A percentile compares a stretch with the other conserved stretches of the same genome.
These are phyloP conservation scores for Sanghuangporus weigelae DNA, from an alignment of 1,284 basidiomycete genomes.

Conservation along the genomic window DNA sequence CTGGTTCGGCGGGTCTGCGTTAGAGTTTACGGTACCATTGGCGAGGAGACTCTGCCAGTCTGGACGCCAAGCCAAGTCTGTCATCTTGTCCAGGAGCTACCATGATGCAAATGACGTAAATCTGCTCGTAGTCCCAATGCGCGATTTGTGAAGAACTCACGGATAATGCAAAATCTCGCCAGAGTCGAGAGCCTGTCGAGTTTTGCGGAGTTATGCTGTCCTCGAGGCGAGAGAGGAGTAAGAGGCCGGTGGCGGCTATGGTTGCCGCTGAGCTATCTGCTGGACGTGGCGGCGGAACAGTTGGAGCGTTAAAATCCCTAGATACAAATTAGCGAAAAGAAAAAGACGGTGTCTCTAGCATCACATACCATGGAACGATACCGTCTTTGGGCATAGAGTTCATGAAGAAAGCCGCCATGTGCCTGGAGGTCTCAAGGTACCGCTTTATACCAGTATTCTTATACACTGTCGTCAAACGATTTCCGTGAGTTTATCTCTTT, in stretches of 20 bases:
- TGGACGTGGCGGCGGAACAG: conserved; percentile 40
- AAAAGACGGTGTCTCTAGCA: neutral
- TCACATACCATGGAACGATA: conserved; percentile 56
- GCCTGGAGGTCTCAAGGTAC: conserved; percentile 55
- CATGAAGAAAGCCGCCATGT: conserved; percentile 54
- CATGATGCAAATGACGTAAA: neutral
- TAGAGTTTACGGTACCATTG: conserved; percentile 62
- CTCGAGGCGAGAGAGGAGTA: conserved; percentile 55
- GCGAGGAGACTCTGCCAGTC: conserved; percentile 59
- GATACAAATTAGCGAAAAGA: neutral
- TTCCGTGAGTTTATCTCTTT: conserved; percentile 16
- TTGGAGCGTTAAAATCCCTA: conserved; percentile 69
- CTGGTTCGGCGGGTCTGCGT: conserved; percentile 41
- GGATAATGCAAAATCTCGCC: conserved; percentile 44
- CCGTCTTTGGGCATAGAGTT: conserved; percentile 49
- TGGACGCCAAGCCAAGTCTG: conserved; percentile 48
- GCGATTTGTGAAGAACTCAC: conserved; percentile 25
- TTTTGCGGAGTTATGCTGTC: conserved; percentile 28
- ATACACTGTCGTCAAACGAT: conserved; percentile 42
- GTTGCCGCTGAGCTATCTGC: conserved; percentile 66
- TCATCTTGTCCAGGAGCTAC: conserved; percentile 48
- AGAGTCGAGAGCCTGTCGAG: conserved; percentile 33
- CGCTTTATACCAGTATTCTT: conserved; percentile 41
- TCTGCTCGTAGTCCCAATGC: neutral
- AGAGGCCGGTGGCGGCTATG: conserved; percentile 51